Conservation (phyloP, 169 alveolate genomes). For the Amoebophrya sp. region DNA sequence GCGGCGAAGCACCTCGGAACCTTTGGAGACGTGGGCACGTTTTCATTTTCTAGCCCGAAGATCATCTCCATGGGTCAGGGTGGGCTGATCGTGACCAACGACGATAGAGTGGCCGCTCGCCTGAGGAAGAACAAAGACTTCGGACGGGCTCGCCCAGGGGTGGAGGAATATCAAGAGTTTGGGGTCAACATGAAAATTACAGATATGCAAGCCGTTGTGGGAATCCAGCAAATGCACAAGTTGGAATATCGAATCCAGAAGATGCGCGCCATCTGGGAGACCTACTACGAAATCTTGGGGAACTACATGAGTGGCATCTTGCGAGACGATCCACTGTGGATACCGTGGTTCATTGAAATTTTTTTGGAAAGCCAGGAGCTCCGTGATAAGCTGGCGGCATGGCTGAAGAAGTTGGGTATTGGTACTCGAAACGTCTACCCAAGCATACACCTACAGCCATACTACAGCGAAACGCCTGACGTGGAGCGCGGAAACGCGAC, state of each 20-base stretch:
- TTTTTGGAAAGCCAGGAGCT: background rate
- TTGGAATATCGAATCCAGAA: background rate
- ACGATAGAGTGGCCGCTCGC: background rate
- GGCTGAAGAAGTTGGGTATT: background rate
- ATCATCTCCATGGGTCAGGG: conserved; percentile 11
- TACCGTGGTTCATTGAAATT: background rate
- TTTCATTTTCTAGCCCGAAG: background rate
- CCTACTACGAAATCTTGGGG: background rate
- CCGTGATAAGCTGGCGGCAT: background rate
- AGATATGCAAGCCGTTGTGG: background rate
- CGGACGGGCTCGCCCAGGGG: background rate
- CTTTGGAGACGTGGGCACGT: background rate
- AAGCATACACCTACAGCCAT: background rate
- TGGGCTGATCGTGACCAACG: background rate
- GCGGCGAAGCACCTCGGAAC: background rate
- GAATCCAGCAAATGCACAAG: background rate
- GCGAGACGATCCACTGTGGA: background rate
- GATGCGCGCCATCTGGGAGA: conserved; percentile 1
- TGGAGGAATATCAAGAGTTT: background rate
- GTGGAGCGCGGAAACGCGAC: background rate
- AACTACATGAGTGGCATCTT: background rate
- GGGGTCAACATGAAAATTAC: background rate
- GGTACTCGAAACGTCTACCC: background rate
- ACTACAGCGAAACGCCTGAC: background rate
- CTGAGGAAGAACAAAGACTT: background rate